Conservation (phyloP, 441 rosid genomes). For the Daphne laureola region DNA sequence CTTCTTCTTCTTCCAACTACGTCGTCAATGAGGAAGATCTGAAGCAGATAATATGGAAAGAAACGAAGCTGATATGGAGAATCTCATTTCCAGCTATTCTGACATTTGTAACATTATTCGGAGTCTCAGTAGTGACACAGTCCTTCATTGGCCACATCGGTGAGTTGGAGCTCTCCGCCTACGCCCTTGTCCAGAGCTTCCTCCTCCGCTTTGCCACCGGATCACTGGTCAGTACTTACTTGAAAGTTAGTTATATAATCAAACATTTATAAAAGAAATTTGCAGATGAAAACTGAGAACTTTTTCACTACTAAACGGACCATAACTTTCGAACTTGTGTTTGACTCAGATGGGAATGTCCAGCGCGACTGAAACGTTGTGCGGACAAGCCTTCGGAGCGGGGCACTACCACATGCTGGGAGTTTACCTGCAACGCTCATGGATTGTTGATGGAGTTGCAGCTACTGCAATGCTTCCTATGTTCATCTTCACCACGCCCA, state of each 20-base stretch:
- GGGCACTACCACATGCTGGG: slow-evolving; percentile 76
- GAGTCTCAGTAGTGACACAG: slow-evolving; percentile 24
- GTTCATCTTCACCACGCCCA: slow-evolving; percentile 41
- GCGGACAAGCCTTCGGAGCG: slow-evolving; percentile 85
- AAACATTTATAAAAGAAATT: too few relatives aligned
- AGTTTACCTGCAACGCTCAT: slow-evolving; percentile 67
- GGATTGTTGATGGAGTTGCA: slow-evolving; percentile 35
- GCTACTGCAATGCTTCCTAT: slow-evolving; percentile 45
- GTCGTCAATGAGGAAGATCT: background rate
- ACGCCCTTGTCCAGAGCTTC: slow-evolving; percentile 20
- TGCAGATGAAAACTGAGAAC: too few relatives aligned
- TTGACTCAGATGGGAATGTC: slow-evolving; percentile 67
- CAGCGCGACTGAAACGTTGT: slow-evolving; percentile 69
- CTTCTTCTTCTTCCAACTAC: too few relatives aligned
- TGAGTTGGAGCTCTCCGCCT: slow-evolving; percentile 19
- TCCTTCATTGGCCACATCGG: slow-evolving; percentile 24
- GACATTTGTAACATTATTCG: slow-evolving; percentile 15
- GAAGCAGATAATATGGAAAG: slow-evolving; percentile 14
- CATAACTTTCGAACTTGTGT: background rate
- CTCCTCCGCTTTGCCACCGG: slow-evolving; percentile 21
- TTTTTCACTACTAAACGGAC: too few relatives aligned
- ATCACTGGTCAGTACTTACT: slow-evolving; percentile 12
- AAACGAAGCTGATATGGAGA: slow-evolving; percentile 18
- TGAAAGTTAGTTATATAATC: too few relatives aligned
- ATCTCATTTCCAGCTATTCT: slow-evolving; percentile 30